Percentiles rank a stretch among this genome's conserved stretches.
These are phyloP conservation scores for Pleurotus djamor DNA, from an alignment of 768 basidiomycete genomes.

Conservation along the genomic window DNA sequence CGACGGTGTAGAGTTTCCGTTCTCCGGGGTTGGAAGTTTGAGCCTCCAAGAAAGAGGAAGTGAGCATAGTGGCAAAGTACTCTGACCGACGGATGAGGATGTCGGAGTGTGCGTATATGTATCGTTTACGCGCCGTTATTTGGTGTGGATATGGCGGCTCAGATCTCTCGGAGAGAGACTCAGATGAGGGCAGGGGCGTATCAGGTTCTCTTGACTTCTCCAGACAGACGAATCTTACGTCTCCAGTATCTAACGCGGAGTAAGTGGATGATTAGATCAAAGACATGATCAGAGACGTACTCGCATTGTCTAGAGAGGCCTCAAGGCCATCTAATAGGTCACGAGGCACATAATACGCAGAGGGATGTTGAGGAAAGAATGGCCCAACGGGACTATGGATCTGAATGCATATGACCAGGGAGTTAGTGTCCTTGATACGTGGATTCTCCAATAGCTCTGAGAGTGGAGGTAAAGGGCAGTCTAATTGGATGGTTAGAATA, in stretches of 20 bases:
- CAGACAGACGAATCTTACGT: conserved; percentile 73
- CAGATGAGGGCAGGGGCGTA: conserved; percentile 21
- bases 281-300: conserved; percentile 32
- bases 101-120: conserved; percentile 78
- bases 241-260: conserved; percentile 56
- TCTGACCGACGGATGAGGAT: conserved; percentile 74
- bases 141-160: conserved; percentile 38
- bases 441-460: conserved; percentile 59
- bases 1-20: conserved; percentile 58
- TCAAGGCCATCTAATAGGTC: conserved; percentile 70
- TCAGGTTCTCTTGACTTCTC: conserved; percentile 31
- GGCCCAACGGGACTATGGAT: conserved; percentile 62
- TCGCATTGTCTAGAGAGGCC: conserved; percentile 69
- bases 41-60: conserved; percentile 69
- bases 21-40: conserved; percentile 35
- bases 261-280: neutral
- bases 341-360: conserved; percentile 60
- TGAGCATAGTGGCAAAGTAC: conserved; percentile 75
- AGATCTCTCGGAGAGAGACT: conserved; percentile 29
- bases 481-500: conserved; percentile 24
- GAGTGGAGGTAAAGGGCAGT: conserved; percentile 62
- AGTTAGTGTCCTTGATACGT: conserved; percentile 59
- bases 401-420: conserved; percentile 72
- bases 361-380: conserved; percentile 65
- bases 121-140: conserved; percentile 62